Base-by-base conservation (phyloP, 441 rosid genomes). In the Sinapis alba region DNA sequence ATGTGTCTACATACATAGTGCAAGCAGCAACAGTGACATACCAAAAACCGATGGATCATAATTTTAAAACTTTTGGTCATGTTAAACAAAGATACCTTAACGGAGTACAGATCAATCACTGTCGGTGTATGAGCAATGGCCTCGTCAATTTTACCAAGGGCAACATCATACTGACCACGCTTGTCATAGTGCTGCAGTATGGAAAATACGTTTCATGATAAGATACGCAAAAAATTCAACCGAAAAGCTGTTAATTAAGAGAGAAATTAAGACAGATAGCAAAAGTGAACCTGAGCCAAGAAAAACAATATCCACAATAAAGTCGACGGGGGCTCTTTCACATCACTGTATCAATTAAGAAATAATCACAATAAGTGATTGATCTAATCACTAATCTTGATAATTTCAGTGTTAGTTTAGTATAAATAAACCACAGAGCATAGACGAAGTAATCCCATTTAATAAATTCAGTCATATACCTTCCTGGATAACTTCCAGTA, bases 71-170 rank as follows among this genome's bases (percentile, higher is more conserved):
- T 27, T 32, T 41, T 72, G 78, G 58, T 68, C 19, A 62, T 41
- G 71, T 10, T 23, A 36, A 65, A 27, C 61, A 75, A 82, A 51
- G 83, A 81, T 81, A 94, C 99, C 99, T 96, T 96, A 77, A 86
- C 94, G 0, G 90, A 92, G 70, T 96, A 96, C 74, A 94, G 83
- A 85, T 96, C 98, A 85, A 96, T 94, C 65, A 96, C 98, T 24
- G 99, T 96, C 47, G 98, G 99, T 27, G 99, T 96, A 80, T 94
- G 99, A 73, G 80, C 82, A 72, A 96, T 90, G 77, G 98, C 98
- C 86, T 92, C 97, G 10, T 94, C 88, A 79, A 96, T 94, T 86
- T 91, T 96, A 60, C 83, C 69, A 73, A 94, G 85, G 73, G 98
- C 98, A 82, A 79, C 74, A 50, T 86, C 94, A 87, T 88, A 86